phyloP scores from a whole-genome alignment of 2,329 filamentous ascomycete genomes.

The Paradendryphiella salina region DNA sequence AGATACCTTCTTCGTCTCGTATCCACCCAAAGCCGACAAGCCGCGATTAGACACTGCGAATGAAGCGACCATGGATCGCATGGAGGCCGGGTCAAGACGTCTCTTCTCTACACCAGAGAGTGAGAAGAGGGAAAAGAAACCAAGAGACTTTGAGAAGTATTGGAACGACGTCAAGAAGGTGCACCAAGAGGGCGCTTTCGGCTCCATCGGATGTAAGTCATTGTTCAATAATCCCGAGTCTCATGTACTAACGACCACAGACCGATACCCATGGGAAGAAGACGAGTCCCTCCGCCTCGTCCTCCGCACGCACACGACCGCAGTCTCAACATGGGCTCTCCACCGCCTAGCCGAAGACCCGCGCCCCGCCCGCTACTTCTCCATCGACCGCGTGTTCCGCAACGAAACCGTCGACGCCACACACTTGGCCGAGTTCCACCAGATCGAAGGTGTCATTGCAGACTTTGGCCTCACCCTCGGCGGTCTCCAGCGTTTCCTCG shows the following conservation, averaged over 20 bases:
- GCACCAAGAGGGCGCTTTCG: slow-evolving; percentile 88
- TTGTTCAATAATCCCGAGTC: neutral
- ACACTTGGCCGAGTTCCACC: slow-evolving; percentile 96
- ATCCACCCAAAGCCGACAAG: slow-evolving; percentile 74
- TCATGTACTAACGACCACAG: slow-evolving; percentile 6
- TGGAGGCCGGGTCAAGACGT: slow-evolving; percentile 52
- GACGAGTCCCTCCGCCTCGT: slow-evolving; percentile 87
- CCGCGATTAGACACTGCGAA: slow-evolving; percentile 60
- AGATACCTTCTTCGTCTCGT: slow-evolving; percentile 98
- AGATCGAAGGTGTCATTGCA: slow-evolving; percentile 97
- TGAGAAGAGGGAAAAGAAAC: slow-evolving; percentile 54
- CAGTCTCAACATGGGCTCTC: slow-evolving; percentile 86
- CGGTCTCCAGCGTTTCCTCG: slow-evolving; percentile 90
- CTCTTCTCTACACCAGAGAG: slow-evolving; percentile 62
- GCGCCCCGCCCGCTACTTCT: slow-evolving; percentile 93
- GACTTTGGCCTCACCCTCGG: slow-evolving; percentile 93
- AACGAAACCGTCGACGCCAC: slow-evolving; percentile 98
- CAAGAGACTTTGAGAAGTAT: slow-evolving; percentile 77
- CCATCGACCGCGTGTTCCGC: slow-evolving; percentile 95
- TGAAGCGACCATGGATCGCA: slow-evolving; percentile 53
- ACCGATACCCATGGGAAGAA: slow-evolving; percentile 89
- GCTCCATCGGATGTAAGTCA: slow-evolving; percentile 74
- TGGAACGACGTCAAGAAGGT: slow-evolving; percentile 86
- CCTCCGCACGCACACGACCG: slow-evolving; percentile 93
- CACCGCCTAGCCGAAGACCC: slow-evolving; percentile 84